Evolutionary conservation across 805 yeast species (phyloP).

Genomic region (Barnettozyma sucrosica): DNA sequence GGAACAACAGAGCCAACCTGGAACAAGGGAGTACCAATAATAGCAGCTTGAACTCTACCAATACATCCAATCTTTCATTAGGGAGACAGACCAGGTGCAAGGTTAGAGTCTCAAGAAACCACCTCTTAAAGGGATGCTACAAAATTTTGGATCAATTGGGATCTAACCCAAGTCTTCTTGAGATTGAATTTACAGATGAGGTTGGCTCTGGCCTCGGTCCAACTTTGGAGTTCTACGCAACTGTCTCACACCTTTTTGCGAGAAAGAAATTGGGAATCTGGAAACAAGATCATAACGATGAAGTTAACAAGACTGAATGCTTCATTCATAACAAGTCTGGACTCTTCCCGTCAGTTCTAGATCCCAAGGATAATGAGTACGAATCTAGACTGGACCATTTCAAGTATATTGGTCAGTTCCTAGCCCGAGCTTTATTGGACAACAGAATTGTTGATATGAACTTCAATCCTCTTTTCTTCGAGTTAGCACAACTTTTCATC

Average conservation of each 20-base stretch:
- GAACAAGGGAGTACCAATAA: constrained; percentile 33
- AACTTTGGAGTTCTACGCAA: constrained; percentile 85
- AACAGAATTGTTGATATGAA: constrained; percentile 81
- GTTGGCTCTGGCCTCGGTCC: constrained; percentile 98
- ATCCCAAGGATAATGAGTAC: constrained; percentile 29
- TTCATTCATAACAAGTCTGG: constrained; percentile 45
- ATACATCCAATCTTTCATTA: constrained; percentile 28
- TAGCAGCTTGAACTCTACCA: constrained; percentile 19
- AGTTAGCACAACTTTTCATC: constrained; percentile 40
- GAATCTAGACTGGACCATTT: constrained; percentile 47
- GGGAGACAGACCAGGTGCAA: constrained; percentile 80
- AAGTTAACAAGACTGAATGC: constrained; percentile 24
- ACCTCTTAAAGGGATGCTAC: constrained; percentile 68
- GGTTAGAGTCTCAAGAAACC: constrained; percentile 66
- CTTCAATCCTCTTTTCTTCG: constrained; percentile 67
- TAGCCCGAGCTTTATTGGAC: constrained; percentile 83
- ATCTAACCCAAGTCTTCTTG: constrained; percentile 72
- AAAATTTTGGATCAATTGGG: constrained; percentile 76
- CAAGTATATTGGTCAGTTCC: constrained; percentile 67
- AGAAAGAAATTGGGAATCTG: constrained; percentile 56
- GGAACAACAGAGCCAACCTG: constrained; percentile 52
- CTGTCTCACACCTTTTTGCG: constrained; percentile 70
- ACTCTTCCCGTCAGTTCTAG: constrained; percentile 68
- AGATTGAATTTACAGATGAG: constrained; percentile 83
- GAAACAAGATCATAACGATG: constrained; percentile 40